phyloP scores from a whole-genome alignment of 2,329 filamentous ascomycete species.

The Botrytis hyacinthi region DNA sequence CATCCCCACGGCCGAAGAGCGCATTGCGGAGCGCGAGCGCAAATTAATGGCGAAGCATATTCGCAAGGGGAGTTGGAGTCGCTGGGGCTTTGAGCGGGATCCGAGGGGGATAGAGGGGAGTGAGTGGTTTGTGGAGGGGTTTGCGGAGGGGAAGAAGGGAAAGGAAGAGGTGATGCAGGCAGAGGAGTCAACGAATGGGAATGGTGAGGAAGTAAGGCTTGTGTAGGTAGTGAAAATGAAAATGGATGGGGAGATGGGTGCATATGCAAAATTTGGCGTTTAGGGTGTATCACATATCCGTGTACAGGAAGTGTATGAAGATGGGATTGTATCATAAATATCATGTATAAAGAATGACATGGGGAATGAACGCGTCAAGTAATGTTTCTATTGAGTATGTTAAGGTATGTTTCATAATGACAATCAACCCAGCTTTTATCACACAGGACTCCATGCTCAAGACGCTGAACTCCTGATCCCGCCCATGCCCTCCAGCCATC shows the following conservation, averaged over 20 bases:
- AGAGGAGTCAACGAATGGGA: not conserved
- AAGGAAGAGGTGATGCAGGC: not conserved
- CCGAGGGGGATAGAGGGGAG: constrained; percentile 8
- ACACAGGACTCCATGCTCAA: not conserved
- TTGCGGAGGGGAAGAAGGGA: constrained; percentile 11
- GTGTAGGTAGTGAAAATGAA: not conserved
- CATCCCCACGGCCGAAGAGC: constrained; percentile 63
- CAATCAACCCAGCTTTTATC: not conserved
- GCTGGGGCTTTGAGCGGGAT: constrained; percentile 23
- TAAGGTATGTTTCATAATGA: not conserved
- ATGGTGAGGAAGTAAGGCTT: constrained; percentile 4
- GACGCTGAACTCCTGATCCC: not conserved
- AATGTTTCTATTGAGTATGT: constrained; percentile 3
- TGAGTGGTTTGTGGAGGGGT: constrained; percentile 18
- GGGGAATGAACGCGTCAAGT: not conserved
- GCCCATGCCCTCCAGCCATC: not conserved
- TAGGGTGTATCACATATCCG: constrained; percentile 1
- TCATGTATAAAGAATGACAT: not conserved
- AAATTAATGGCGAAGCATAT: constrained; percentile 58
- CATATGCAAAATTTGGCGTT: constrained; percentile 18
- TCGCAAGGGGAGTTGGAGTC: constrained; percentile 40
- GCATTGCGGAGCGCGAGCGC: constrained; percentile 52
- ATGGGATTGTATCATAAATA: constrained; percentile 17
- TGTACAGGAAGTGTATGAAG: constrained; percentile 8
- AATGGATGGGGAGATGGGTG: not conserved